Conservation (phyloP, 2,329 filamentous ascomycete genomes). For the Penicillium sp. region DNA sequence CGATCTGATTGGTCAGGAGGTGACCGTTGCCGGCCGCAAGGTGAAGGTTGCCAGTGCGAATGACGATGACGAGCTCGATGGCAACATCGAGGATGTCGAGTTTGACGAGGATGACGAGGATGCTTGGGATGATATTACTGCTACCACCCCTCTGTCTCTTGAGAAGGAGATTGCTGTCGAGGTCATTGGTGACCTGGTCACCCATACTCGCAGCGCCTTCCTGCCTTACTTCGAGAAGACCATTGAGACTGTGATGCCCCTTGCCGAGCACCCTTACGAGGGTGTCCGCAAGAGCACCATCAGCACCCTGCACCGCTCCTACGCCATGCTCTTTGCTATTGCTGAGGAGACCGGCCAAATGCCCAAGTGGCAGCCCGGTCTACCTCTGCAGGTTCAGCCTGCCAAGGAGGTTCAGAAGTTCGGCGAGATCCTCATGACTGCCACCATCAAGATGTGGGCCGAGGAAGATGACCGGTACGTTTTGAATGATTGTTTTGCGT, state of each 20-base stretch:
- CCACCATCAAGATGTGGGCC: conserved; percentile 81
- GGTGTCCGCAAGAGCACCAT: conserved; percentile 91
- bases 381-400: conserved; percentile 80
- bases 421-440: conserved; percentile 79
- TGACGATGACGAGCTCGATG: conserved; percentile 62
- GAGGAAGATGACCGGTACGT: conserved; percentile 94
- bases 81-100: conserved; percentile 64
- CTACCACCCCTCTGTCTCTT: conserved; percentile 83
- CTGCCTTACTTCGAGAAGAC: conserved; percentile 88
- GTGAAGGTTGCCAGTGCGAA: conserved; percentile 73
- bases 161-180: conserved; percentile 98
- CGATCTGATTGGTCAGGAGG: conserved; percentile 73
- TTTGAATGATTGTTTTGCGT: conserved; percentile 23
- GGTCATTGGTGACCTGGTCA: conserved; percentile 88
- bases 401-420: conserved; percentile 79
- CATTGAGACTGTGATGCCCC: conserved; percentile 75
- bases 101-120: conserved; percentile 74
- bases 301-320: conserved; percentile 88
- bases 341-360: conserved; percentile 77
- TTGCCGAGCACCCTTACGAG: conserved; percentile 87
- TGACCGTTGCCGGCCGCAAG: conserved; percentile 80
- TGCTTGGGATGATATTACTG: conserved; percentile 79
- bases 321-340: conserved; percentile 85
- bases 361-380: conserved; percentile 83
- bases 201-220: conserved; percentile 77